These are phyloP conservation scores for Dissophora ornata DNA, from an alignment of 192 early-diverging fungal species.

Conservation along the genomic window DNA sequence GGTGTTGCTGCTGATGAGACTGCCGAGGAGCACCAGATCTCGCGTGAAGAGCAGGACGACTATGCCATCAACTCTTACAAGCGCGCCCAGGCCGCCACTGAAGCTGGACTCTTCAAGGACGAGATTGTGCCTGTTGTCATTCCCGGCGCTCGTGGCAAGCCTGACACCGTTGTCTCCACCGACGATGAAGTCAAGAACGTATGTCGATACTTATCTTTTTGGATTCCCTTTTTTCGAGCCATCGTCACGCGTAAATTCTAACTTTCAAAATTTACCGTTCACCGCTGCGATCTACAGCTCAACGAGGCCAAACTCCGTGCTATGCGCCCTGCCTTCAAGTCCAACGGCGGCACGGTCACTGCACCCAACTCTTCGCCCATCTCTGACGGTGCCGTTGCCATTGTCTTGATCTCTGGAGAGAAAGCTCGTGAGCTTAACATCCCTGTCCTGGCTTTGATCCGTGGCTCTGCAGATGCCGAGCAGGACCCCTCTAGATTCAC, in stretches of 20 bases:
- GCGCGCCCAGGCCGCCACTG: slow-evolving; percentile 77
- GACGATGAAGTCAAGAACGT: slow-evolving; percentile 77
- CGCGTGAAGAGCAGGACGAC: slow-evolving; percentile 85
- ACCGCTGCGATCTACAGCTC: slow-evolving; percentile 60
- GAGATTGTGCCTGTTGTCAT: slow-evolving; percentile 82
- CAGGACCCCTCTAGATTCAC: slow-evolving; percentile 77
- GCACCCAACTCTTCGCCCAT: slow-evolving; percentile 87
- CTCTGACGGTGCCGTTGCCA: slow-evolving; percentile 83
- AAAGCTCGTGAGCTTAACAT: slow-evolving; percentile 66
- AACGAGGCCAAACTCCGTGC: slow-evolving; percentile 89
- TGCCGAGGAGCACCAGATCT: slow-evolving; percentile 80
- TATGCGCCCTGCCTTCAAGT: slow-evolving; percentile 88
- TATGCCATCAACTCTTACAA: slow-evolving; percentile 81
- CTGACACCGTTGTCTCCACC: slow-evolving; percentile 63
- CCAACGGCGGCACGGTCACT: slow-evolving; percentile 90
- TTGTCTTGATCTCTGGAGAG: slow-evolving; percentile 77
- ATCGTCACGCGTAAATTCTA: too few species aligned
- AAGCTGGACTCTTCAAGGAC: slow-evolving; percentile 66
- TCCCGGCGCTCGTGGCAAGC: slow-evolving; percentile 74
- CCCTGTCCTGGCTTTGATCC: slow-evolving; percentile 65
- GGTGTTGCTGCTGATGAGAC: slow-evolving; percentile 85
- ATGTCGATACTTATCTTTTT: background rate
- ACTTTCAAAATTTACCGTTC: too few species aligned
- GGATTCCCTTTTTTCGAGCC: background rate
- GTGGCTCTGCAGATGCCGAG: slow-evolving; percentile 79